Base-by-base conservation (phyloP, 169 alveolate genomes). In the Babesia gibsoni region DNA sequence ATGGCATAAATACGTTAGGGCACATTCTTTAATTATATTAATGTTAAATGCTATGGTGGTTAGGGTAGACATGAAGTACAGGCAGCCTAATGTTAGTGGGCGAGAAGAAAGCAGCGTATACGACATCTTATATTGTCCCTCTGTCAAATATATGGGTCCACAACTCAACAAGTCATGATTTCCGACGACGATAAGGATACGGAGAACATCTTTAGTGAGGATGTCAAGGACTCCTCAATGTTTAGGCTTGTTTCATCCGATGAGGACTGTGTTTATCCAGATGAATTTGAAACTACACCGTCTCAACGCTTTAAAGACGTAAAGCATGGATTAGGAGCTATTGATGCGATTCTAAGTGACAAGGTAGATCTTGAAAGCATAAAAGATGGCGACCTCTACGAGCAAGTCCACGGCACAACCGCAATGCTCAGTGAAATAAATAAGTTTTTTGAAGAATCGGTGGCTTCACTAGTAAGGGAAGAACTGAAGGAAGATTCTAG, bases 201-300 rank as follows among this genome's bases (percentile, higher is more conserved):
- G 6, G 86, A 75, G 18, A 53, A 54, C 58, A 77, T 77, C 42
- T 77, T 77, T 46, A 73, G 74, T 16, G 64, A 65, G 50, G 86
- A 77, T 30, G 82, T 77, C 25, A 77, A 59, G 50, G 86, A 77
- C 58, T 37, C 68, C 10, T 67, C 80, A 22, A 22, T 52, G 32
- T 66, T 66, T 35, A 46, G 33, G 30, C 57, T 77, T 6, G 32
- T 22, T 12, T 77, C 86, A 9, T 67, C 82, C 22, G 80, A 67
- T 41, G 86, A 77, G 23, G 86, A 77, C 27, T 80, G 67, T 3
- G 46, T 27, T 7, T 48, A 45, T 25, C 4, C 41, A 4, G 1
- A 4, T 4, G n/a, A n/a, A n/a, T n/a, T n/a, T n/a, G 39, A 61
- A 1, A 29, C 27, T 18, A 16, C 32, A 16, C 27, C n/a, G 5